Evolutionary conservation across 257 asterid genomes (phyloP), one percentile per base, ranked within the genome.

Genomic region (Plantago elongata): DNA sequence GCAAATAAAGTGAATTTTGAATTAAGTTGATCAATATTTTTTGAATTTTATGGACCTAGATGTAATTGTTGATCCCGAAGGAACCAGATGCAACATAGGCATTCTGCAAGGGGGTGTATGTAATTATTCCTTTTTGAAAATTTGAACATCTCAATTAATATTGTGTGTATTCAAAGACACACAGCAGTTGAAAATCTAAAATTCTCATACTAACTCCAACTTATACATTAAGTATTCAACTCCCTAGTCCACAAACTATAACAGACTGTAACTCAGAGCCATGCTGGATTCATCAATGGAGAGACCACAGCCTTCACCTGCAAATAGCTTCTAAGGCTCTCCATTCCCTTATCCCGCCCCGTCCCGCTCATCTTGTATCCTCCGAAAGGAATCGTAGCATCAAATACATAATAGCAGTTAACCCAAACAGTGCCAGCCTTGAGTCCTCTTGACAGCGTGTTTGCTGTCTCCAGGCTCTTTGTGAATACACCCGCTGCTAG

Each of bases 301-400:
- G 94, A 64, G n/a, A 87, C 84, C 45, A 89, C 94, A 49, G 97
- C 82, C 64, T 86, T 89, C 63, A 89, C 84, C 71, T 86, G 95
- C 73, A 89, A 69, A 64, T 86, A 89, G 80, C 84, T 89, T 57
- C 69, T 62, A 43, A 86, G 89, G 74, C 94, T 81, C 62, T 89
- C 66, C 22, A 78, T 63, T 9, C 97, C 94, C 69, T 83, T 82
- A 54, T 89, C 97, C 74, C 94, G 64, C 47, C 97, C 97, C 13
- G 63, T 73, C 38, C 97, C 97, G 42, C 94, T 89, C 95, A 89
- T 86, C 65, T 89, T 89, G 79, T 84, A 86, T 67, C 97, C 97
- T 9, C 97, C 97, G 49, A 86, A 86, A 0, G 95, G 94, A 13
- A 87, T 79, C 1, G 75, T 84, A 1, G 89, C 92, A 14, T 84